A percentile compares a stretch with the other conserved stretches of the same genome.
Conservation (phyloP, 305 asterid genomes). For the Fraxinus latifolia region DNA sequence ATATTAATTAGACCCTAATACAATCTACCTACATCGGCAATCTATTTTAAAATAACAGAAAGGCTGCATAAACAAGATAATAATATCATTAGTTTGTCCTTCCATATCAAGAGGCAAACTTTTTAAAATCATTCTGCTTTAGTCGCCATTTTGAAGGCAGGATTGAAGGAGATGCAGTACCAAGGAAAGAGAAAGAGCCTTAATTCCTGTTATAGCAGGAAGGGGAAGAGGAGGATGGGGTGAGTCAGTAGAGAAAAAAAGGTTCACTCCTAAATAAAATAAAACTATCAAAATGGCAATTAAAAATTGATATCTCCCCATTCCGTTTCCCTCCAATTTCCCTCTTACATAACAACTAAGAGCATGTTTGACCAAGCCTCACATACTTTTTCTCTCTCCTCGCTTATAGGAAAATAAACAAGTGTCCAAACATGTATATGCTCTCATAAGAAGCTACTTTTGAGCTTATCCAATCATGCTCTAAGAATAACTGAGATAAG, state of each 20-base stretch:
- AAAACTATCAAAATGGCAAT: not conserved
- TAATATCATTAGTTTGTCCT: not conserved
- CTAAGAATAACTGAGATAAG: not conserved
- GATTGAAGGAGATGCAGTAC: not conserved
- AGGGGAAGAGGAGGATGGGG: not conserved
- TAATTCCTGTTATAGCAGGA: not conserved
- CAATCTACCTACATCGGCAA: constrained; percentile 11
- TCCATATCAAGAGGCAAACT: not conserved
- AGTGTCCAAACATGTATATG: not conserved
- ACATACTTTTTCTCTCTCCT: not conserved
- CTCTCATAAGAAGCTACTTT: not conserved
- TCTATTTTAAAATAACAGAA: constrained; percentile 7
- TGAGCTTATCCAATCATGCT: not conserved
- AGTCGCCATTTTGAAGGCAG: not conserved
- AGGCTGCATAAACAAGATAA: not conserved
- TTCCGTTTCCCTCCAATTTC: not conserved
- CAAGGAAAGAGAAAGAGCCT: not conserved
- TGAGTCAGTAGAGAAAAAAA: not conserved
- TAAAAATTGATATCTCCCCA: not conserved
- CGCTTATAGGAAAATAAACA: not conserved
- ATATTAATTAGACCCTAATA: not conserved
- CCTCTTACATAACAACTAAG: not conserved
- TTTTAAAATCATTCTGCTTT: constrained; percentile 2
- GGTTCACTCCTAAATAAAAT: not conserved
- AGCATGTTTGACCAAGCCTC: not conserved